Conservation (phyloP, 192 early-diverging fungal genomes). For the Borealophlyctis nickersoniae region DNA sequence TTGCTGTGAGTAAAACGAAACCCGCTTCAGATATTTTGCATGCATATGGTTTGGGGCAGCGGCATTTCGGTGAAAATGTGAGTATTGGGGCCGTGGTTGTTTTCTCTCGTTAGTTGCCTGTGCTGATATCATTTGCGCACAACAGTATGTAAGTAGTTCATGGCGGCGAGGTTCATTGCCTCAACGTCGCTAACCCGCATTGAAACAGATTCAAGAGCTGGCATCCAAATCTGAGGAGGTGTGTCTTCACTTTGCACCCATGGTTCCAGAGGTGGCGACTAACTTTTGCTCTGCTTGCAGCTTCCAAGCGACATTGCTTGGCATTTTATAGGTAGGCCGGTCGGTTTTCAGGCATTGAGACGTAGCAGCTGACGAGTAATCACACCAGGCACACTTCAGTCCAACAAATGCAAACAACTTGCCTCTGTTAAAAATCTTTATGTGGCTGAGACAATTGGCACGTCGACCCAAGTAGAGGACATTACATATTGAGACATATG, state of each 20-base stretch:
- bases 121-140: not conserved
- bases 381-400: conserved; percentile 68
- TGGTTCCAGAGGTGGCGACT: not conserved
- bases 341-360: not conserved
- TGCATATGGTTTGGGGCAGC: conserved; percentile 79
- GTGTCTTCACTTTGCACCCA: not conserved
- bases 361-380: too few species aligned
- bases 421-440: conserved; percentile 86
- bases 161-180: not conserved
- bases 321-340: conserved; percentile 86
- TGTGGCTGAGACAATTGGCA: conserved; percentile 85
- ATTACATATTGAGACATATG: too few species aligned
- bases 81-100: conserved; percentile 14
- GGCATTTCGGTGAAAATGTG: conserved; percentile 97
- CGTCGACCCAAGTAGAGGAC: conserved; percentile 13
- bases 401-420: conserved; percentile 92
- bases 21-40: conserved; percentile 73
- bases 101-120: not conserved
- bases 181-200: not conserved
- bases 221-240: conserved; percentile 79
- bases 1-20: conserved; percentile 94
- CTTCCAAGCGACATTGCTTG: conserved; percentile 88
- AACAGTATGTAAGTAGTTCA: not conserved
- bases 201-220: conserved; percentile 81
- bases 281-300: conserved; percentile 15